phyloP scores from a whole-genome alignment of 1,139 yeast species.

The Candida pseudoviswanathii region DNA sequence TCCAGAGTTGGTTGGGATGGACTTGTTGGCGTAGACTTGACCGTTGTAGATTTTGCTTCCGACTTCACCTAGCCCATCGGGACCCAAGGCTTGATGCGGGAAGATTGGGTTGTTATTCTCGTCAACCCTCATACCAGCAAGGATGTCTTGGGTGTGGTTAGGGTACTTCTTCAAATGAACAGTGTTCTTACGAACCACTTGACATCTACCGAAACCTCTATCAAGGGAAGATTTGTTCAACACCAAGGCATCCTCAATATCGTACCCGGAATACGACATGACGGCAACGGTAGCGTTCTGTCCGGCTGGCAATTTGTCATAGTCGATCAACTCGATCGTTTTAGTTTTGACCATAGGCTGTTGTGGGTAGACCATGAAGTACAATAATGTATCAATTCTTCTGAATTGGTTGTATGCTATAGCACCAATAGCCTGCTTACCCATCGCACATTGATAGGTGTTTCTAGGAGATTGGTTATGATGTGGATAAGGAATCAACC shows the following conservation, averaged over 20 bases:
- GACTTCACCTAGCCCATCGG: slow-evolving; percentile 96
- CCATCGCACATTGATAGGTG: slow-evolving; percentile 99
- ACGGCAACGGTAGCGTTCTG: slow-evolving; percentile 99
- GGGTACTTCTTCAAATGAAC: slow-evolving; percentile 88
- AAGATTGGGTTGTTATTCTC: slow-evolving; percentile 77
- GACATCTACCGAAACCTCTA: slow-evolving; percentile 98
- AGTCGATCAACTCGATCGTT: slow-evolving; percentile 92
- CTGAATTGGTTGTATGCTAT: slow-evolving; percentile 96
- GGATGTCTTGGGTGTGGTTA: slow-evolving; percentile 88
- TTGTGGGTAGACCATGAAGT: slow-evolving; percentile 96
- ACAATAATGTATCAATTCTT: slow-evolving; percentile 90
- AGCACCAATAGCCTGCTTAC: slow-evolving; percentile 99
- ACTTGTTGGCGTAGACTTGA: slow-evolving; percentile 89
- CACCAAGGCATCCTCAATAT: slow-evolving; percentile 98
- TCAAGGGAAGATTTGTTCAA: slow-evolving; percentile 90
- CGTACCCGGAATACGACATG: slow-evolving; percentile 98
- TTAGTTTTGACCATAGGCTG: slow-evolving; percentile 99
- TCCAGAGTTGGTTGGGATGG: slow-evolving; percentile 85
- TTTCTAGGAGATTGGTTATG: slow-evolving; percentile 99
- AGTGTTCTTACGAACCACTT: slow-evolving; percentile 92
- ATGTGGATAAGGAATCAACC: slow-evolving; percentile 98
- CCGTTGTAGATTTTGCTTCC: slow-evolving; percentile 91
- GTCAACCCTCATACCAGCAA: slow-evolving; percentile 88
- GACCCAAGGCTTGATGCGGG: slow-evolving; percentile 85
- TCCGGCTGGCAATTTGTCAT: slow-evolving; percentile 97